Percentiles rank a stretch among this genome's conserved stretches.
Evolutionary conservation across 2,329 filamentous ascomycete species (phyloP).

Genomic region (Fusarium albidum): DNA sequence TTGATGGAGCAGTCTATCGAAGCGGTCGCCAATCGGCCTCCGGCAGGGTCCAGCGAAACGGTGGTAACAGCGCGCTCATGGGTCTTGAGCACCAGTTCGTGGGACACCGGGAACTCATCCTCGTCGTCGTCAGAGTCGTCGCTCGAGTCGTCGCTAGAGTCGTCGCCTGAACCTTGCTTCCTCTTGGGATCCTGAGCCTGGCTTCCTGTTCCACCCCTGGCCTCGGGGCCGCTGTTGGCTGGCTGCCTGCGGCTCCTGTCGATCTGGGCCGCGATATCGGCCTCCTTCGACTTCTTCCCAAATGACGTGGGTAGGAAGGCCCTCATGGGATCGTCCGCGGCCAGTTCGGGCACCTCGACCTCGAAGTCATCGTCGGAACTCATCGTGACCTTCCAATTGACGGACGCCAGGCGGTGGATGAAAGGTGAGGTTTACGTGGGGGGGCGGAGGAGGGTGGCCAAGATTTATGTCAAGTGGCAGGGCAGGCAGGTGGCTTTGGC

Average conservation of each 20-base stretch:
- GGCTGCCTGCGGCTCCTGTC: slow-evolving; percentile 74
- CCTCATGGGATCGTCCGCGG: slow-evolving; percentile 74
- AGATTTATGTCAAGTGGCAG: slow-evolving; percentile 31
- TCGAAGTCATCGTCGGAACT: slow-evolving; percentile 68
- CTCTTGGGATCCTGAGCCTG: slow-evolving; percentile 29
- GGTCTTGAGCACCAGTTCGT: slow-evolving; percentile 91
- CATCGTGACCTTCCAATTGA: slow-evolving; percentile 50
- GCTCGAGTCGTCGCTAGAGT: slow-evolving; percentile 55
- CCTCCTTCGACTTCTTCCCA: slow-evolving; percentile 78
- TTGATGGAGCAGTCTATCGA: slow-evolving; percentile 93
- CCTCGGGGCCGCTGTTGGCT: slow-evolving; percentile 19
- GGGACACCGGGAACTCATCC: slow-evolving; percentile 90
- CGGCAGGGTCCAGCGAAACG: slow-evolving; percentile 83
- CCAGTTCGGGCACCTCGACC: slow-evolving; percentile 62
- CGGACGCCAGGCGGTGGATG: slow-evolving; percentile 19
- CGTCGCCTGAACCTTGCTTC: slow-evolving; percentile 55
- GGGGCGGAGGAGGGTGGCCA: slow-evolving; percentile 24
- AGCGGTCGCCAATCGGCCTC: slow-evolving; percentile 85
- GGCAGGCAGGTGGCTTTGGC: slow-evolving; percentile 27
- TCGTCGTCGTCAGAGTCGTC: slow-evolving; percentile 76
- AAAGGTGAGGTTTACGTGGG: slow-evolving; percentile 28
- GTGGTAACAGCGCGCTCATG: slow-evolving; percentile 89
- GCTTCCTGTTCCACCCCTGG: slow-evolving; percentile 17
- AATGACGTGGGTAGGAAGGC: slow-evolving; percentile 84
- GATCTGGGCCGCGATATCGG: slow-evolving; percentile 82